Conservation (phyloP, 352 stramenopile species). For the Thalassiosira mediterranea region DNA sequence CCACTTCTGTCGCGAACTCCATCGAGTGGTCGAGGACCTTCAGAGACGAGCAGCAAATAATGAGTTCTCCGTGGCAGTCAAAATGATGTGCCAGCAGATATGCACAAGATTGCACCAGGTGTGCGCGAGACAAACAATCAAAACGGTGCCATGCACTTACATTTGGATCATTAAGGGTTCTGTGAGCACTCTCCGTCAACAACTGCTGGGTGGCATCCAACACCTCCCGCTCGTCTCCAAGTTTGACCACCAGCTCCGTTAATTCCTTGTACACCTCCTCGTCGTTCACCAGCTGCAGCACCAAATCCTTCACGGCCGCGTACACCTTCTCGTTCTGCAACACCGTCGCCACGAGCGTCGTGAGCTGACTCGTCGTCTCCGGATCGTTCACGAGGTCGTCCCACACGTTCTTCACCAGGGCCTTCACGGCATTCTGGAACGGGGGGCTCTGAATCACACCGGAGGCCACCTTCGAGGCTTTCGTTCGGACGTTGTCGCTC, state of each 20-base stretch:
- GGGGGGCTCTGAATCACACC: conserved; percentile 64
- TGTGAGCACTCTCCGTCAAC: conserved; percentile 72
- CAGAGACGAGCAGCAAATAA: too few relatives aligned
- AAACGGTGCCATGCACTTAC: too few relatives aligned
- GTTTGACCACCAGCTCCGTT: conserved; percentile 64
- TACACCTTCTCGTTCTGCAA: conserved; percentile 77
- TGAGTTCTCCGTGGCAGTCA: too few relatives aligned
- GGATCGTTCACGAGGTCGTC: conserved; percentile 73
- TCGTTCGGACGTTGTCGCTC: conserved; percentile 43
- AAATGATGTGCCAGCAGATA: too few relatives aligned
- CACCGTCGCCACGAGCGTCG: conserved; percentile 67
- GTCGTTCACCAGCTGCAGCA: conserved; percentile 74
- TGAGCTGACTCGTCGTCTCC: conserved; percentile 72
- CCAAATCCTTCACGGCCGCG: conserved; percentile 57
- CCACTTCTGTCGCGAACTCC: conserved; percentile 83
- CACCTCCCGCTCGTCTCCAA: conserved; percentile 73
- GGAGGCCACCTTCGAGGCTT: conserved; percentile 43
- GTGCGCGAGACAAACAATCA: too few relatives aligned
- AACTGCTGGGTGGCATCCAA: conserved; percentile 63
- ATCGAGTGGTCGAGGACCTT: conserved; percentile 84
- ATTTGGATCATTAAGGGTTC: conserved; percentile 80
- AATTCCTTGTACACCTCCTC: conserved; percentile 75
- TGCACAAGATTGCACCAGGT: too few relatives aligned
- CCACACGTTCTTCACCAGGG: conserved; percentile 71
- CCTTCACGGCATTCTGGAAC: conserved; percentile 66